Base-by-base conservation (phyloP, 2,329 filamentous ascomycete genomes). In the Clonostachys sp. region DNA sequence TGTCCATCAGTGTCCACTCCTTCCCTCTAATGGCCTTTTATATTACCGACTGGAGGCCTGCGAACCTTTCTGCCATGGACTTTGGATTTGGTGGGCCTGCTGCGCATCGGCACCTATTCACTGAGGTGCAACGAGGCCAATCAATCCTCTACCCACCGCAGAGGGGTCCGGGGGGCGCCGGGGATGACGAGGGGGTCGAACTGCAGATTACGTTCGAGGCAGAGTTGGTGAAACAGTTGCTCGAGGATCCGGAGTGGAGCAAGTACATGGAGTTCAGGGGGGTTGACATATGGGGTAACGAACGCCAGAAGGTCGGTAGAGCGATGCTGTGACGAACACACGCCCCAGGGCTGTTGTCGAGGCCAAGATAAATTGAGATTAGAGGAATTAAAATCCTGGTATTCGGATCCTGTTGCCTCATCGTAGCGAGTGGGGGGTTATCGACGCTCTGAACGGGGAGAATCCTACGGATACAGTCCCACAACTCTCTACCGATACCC, bases 211-310 rank as follows among this genome's bases (percentile, higher is more conserved):
- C 57, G 2, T 61, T 62, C 45, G 66, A 70, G 58, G 63, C 57
- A 44, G 56, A 59, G 12, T 45, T 67, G 14, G 55, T 55, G 5
- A 41, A 56, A 14, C 47, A 50, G 12, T 46, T 71, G 20, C 44
- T 67, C 2, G 51, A 61, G 5, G 66, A 70, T 50, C 50, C 53
- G 10, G 64, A 69, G 50, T 65, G 61, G 63, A 63, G 50, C 33
- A 49, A 54, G 47, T 70, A 61, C 44, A 68, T 70, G 46, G 65
- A 68, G 47, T 68, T 59, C 40, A 55, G 66, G 30, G 67, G 65
- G 1, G 50, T 68, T 17, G 63, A 68, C 49, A 46, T 51, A 3
- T 50, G 45, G 41, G 50, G 48, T 33, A 34, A 47, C 45, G 20
- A 39, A 18, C 14, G 36, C 17, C 36, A 8, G 12, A 39, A 8